Conservation (phyloP, 257 asterid genomes). For the Galeopsis tetrahit region DNA sequence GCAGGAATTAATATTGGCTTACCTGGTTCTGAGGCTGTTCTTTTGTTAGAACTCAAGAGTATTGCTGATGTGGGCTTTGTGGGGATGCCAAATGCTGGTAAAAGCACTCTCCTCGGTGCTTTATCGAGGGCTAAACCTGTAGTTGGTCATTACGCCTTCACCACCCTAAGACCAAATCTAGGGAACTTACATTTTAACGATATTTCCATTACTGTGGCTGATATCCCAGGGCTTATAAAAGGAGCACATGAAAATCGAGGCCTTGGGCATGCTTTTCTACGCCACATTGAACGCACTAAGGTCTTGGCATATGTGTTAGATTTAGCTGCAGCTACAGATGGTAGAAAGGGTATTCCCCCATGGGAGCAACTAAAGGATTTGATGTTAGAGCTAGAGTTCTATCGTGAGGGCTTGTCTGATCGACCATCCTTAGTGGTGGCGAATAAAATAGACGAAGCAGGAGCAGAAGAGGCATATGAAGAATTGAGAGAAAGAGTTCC, state of each 20-base stretch:
- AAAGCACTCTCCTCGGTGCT: constrained; percentile 95
- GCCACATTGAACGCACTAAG: constrained; percentile 88
- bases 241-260: constrained; percentile 96
- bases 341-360: constrained; percentile 75
- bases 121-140: constrained; percentile 82
- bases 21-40: constrained; percentile 73
- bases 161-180: constrained; percentile 87
- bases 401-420: constrained; percentile 63
- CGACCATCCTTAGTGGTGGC: constrained; percentile 84
- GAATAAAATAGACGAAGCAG: constrained; percentile 80
- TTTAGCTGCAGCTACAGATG: constrained; percentile 65
- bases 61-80: constrained; percentile 96
- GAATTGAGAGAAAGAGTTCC: constrained; percentile 69
- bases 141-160: constrained; percentile 92
- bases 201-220: constrained; percentile 82
- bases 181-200: constrained; percentile 76
- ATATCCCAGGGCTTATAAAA: constrained; percentile 83
- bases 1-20: constrained; percentile 46
- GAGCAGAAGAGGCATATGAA: constrained; percentile 71
- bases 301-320: constrained; percentile 89
- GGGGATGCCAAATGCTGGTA: constrained; percentile 97
- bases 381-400: constrained; percentile 76
- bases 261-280: constrained; percentile 89
- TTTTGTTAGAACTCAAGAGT: constrained; percentile 84
- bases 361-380: constrained; percentile 84